These are phyloP conservation scores for Podospora pseudocomata DNA, from an alignment of 495 filamentous ascomycete species.

Conservation along the genomic window DNA sequence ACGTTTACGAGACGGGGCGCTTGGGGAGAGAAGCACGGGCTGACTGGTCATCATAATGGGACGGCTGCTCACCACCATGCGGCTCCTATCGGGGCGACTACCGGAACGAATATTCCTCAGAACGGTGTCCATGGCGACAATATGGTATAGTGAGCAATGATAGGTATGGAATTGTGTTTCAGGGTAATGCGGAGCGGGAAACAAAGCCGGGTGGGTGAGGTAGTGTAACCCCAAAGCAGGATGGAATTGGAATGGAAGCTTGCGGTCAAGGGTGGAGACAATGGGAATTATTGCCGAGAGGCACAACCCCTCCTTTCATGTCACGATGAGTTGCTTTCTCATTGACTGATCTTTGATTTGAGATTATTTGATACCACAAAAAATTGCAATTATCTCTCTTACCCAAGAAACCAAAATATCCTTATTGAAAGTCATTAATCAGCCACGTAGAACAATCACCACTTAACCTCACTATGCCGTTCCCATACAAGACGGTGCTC, in stretches of 20 bases:
- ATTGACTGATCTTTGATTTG: neutral
- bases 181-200: too few relatives aligned
- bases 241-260: neutral
- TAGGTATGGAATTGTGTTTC: too few relatives aligned
- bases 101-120: neutral
- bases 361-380: neutral
- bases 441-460: neutral
- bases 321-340: neutral
- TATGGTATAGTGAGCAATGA: neutral
- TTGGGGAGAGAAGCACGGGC: neutral
- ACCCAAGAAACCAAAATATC: neutral
- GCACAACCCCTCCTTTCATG: neutral
- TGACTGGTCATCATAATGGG: neutral
- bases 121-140: neutral
- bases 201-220: too few relatives aligned
- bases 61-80: neutral
- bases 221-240: too few relatives aligned
- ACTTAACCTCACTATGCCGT: conserved; percentile 41
- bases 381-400: neutral
- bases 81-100: neutral
- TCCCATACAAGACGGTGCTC: conserved; percentile 66
- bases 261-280: neutral
- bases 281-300: neutral
- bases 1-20: neutral
- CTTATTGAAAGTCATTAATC: neutral